Conservation (phyloP, 441 rosid genomes). For the Eruca vesicaria region DNA sequence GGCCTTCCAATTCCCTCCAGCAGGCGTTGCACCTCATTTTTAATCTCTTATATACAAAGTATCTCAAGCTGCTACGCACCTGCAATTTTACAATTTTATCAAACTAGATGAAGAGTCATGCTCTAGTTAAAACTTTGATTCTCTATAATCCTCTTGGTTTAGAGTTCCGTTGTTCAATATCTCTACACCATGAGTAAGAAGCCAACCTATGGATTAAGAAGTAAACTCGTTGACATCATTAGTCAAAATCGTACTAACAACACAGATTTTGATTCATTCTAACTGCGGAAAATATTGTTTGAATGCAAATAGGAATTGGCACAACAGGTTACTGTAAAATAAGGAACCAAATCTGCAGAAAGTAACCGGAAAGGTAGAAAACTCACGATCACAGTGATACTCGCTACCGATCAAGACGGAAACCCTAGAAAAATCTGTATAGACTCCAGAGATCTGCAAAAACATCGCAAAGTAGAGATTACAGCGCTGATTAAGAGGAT, state of each 20-base stretch:
- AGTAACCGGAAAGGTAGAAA: not conserved
- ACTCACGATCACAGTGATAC: not conserved
- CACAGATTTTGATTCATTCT: not conserved
- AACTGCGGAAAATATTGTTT: not conserved
- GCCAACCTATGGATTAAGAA: not conserved
- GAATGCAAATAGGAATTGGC: conserved; percentile 2
- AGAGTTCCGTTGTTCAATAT: too few species aligned
- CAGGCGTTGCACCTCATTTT: conserved; percentile 96
- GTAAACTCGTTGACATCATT: not conserved
- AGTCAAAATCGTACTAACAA: not conserved
- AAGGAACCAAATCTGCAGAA: not conserved
- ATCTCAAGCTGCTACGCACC: conserved; percentile 31
- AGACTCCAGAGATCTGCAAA: not conserved
- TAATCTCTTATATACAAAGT: conserved; percentile 33
- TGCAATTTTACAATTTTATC: conserved; percentile 11
- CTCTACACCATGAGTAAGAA: too few species aligned
- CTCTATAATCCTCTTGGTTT: not conserved
- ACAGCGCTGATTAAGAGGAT: not conserved
- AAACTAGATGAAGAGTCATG: conserved; percentile 8
- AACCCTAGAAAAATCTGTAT: conserved; percentile 7
- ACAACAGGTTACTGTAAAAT: not conserved
- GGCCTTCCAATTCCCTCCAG: conserved; percentile 95
- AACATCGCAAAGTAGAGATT: not conserved
- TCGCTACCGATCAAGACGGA: not conserved
- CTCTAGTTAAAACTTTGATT: not conserved